Evolutionary conservation across 2,329 filamentous ascomycete species (phyloP).

Genomic region (Colletotrichum liaoningense): DNA sequence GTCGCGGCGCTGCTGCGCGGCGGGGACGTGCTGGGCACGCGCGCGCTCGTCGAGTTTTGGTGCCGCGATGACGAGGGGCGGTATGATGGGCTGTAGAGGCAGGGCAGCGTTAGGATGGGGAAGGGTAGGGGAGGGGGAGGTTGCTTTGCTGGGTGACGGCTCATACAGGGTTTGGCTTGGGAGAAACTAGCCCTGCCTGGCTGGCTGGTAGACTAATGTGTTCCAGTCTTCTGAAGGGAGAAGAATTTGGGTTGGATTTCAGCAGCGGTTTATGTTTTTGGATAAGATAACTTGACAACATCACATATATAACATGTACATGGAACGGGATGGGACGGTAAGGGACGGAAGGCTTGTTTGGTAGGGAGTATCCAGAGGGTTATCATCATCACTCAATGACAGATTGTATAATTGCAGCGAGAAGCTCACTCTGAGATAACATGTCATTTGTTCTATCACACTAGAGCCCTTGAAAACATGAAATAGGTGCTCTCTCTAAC

Average conservation of each 20-base stretch:
- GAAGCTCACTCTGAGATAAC: background rate
- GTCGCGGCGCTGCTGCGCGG: conserved; percentile 76
- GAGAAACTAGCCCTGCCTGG: background rate
- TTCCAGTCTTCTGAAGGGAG: background rate
- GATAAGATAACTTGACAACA: background rate
- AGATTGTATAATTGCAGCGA: background rate
- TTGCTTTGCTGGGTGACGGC: background rate
- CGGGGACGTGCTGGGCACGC: conserved; percentile 76
- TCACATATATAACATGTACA: background rate
- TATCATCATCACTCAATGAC: background rate
- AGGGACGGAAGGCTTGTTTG: background rate
- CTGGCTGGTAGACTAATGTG: background rate
- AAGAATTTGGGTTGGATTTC: background rate
- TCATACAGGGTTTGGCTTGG: background rate
- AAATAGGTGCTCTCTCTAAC: background rate
- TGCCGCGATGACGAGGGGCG: conserved; percentile 61
- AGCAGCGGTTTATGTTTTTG: background rate
- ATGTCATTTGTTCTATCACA: background rate
- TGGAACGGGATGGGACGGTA: background rate
- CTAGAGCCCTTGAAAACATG: background rate
- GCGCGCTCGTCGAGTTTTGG: conserved; percentile 79
- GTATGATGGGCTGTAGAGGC: conserved; percentile 54
- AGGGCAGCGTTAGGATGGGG: background rate
- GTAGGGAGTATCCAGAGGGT: background rate
- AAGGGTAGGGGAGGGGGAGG: no score